A percentile compares a stretch with the other conserved stretches of the same genome.
These are phyloP conservation scores for Aspergillus pseudonomiae DNA, from an alignment of 2,329 filamentous ascomycete species.

Conservation along the genomic window DNA sequence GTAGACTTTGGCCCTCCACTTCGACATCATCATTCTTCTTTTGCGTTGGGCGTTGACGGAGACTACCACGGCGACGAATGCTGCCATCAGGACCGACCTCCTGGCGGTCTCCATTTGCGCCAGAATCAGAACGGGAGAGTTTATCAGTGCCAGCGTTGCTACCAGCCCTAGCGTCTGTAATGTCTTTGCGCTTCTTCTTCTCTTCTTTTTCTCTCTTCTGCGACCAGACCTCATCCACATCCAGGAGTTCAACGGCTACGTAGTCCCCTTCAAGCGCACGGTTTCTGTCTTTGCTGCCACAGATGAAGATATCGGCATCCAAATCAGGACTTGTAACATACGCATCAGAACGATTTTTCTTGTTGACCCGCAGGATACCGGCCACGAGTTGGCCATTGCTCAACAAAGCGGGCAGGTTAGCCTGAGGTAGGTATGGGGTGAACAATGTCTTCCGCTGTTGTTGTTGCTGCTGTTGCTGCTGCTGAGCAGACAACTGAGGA, in stretches of 20 bases:
- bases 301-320: conserved; percentile 99
- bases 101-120: conserved; percentile 64
- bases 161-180: conserved; percentile 83
- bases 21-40: conserved; percentile 99
- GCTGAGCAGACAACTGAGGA: conserved; percentile 59
- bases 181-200: conserved; percentile 99
- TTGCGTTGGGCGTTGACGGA: conserved; percentile 94
- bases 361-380: conserved; percentile 96
- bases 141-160: conserved; percentile 71
- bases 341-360: conserved; percentile 98
- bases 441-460: conserved; percentile 98
- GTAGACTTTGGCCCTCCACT: conserved; percentile 93
- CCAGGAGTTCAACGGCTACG: conserved; percentile 91
- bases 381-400: conserved; percentile 92
- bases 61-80: conserved; percentile 90
- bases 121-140: conserved; percentile 60
- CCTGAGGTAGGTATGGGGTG: conserved; percentile 95
- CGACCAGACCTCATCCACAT: conserved; percentile 97
- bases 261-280: conserved; percentile 94
- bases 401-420: conserved; percentile 85
- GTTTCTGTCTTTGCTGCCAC: conserved; percentile 97
- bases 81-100: conserved; percentile 72
- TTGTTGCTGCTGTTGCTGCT: conserved; percentile 70
- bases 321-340: conserved; percentile 95
- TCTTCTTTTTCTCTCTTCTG: conserved; percentile 99